Evolutionary conservation across 1,284 basidiomycete species (phyloP), one percentile per base, ranked within the genome.

Genomic region (Agaricales sp.): DNA sequence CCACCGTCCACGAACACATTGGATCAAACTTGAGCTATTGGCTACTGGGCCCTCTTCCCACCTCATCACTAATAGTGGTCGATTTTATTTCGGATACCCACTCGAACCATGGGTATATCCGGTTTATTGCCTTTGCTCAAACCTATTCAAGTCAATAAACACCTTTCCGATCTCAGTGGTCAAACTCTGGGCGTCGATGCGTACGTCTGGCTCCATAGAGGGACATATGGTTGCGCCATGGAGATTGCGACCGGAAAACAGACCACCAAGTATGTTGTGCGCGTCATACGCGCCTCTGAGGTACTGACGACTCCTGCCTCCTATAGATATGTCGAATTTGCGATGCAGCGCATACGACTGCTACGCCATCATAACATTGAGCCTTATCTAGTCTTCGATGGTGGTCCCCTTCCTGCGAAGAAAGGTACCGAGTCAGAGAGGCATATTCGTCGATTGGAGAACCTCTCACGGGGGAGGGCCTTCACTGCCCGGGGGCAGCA

Each of bases 201-300:
- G 43, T 97, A 99, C 66, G 94, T 95, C 45, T 98, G 95, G 95
- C 75, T 99, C n/a, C 96, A 99, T 64, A 82, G 86, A 57, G 96
- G 93, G 11, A 82, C 91, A 1, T 95, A 92, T 62, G 77, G 87
- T 0, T 99, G 96, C 66, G 90, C 96, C 39, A 79, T 87, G 14
- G 92, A 97, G 55, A 68, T 99, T 43, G 92, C 92, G 12, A 88
- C 85, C 1, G 92, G 92, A 18, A 82, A 82, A 60, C 72, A 68
- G 48, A 95, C 94, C 1, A 79, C 77, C 50, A 92, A 82, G 90
- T 93, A 57, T 70, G 84, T 67, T 8, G 35, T 35, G 48, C 18
- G 45, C 37, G 19, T 47, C 6, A 21, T 43, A 11, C 37, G 22
- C 18, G 24, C 13, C 19, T 37, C n/a, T n/a, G n/a, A n/a, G n/a